Conservation (phyloP, 2,329 filamentous ascomycete species). For the Stylonectria norvegica region DNA sequence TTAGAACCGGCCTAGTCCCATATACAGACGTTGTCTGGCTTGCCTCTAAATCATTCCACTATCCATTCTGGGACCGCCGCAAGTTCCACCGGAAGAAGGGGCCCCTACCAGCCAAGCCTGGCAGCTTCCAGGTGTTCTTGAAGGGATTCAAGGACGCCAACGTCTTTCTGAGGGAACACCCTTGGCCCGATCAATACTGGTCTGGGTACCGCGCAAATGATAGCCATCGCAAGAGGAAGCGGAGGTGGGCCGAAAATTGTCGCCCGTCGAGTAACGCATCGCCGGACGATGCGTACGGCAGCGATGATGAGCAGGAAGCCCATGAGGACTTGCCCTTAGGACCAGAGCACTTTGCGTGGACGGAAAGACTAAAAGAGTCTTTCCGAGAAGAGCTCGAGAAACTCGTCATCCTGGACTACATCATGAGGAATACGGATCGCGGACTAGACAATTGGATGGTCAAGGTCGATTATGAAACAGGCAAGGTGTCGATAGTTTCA, state of each 20-base stretch:
- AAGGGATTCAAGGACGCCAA: conserved; percentile 98
- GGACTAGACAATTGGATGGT: conserved; percentile 99
- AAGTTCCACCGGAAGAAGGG: conserved; percentile 86
- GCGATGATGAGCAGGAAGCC: conserved; percentile 52
- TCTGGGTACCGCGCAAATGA: conserved; percentile 67
- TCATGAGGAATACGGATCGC: conserved; percentile 97
- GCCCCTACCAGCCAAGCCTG: conserved; percentile 80
- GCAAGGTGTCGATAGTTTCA: conserved; percentile 80
- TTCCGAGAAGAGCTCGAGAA: conserved; percentile 96
- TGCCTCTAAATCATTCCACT: conserved; percentile 96
- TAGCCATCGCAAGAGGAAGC: conserved; percentile 59
- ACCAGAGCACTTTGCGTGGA: conserved; percentile 73
- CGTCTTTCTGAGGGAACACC: conserved; percentile 88
- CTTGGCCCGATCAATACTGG: conserved; percentile 89
- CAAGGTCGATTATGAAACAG: conserved; percentile 81
- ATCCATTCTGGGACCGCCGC: conserved; percentile 94
- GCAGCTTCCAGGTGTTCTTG: conserved; percentile 95
- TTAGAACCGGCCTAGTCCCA: conserved; percentile 88
- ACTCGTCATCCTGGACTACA: conserved; percentile 94
- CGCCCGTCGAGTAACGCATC: conserved; percentile 54
- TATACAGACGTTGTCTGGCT: conserved; percentile 94
- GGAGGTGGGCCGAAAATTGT: conserved; percentile 74
- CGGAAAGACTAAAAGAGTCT: conserved; percentile 79
- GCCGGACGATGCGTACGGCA: conserved; percentile 62
- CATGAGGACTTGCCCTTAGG: conserved; percentile 51